Percentiles rank a stretch among this genome's conserved stretches.
These are phyloP conservation scores for Floccularia luteovirens DNA, from an alignment of 768 basidiomycete species.

Conservation along the genomic window DNA sequence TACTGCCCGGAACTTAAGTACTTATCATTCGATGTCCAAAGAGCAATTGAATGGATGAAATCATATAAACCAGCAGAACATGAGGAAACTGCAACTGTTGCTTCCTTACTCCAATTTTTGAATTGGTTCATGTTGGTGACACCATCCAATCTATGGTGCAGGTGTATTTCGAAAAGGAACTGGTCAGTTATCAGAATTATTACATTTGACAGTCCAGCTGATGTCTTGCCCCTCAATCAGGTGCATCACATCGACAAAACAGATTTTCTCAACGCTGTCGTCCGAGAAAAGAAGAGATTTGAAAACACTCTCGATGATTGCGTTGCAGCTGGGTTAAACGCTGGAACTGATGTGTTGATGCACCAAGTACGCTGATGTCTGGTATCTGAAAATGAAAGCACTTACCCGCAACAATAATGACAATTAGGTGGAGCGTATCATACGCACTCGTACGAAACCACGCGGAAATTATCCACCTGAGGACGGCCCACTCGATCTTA, in stretches of 20 bases:
- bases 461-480: constrained; percentile 89
- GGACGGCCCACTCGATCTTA: constrained; percentile 69
- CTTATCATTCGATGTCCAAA: constrained; percentile 19
- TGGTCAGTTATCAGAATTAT: constrained; percentile 38
- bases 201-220: background rate
- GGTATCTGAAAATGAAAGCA: background rate
- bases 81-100: constrained; percentile 72
- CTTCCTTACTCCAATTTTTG: constrained; percentile 95
- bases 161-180: constrained; percentile 95
- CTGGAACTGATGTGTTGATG: constrained; percentile 93
- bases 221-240: constrained; percentile 36
- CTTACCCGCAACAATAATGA: constrained; percentile 1
- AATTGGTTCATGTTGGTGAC: constrained; percentile 94
- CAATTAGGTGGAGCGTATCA: constrained; percentile 84
- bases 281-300: constrained; percentile 95
- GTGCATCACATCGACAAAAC: constrained; percentile 85
- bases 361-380: constrained; percentile 54
- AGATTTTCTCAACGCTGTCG: constrained; percentile 88
- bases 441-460: constrained; percentile 71
- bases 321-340: constrained; percentile 89
- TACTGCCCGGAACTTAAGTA: constrained; percentile 2
- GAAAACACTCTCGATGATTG: constrained; percentile 89
- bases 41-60: constrained; percentile 86
- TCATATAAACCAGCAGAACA: constrained; percentile 88
- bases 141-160: constrained; percentile 97